Percentiles rank a stretch among this genome's conserved stretches.
Conservation (phyloP, 129 eudicot genomes). For the Helianthus tuberosus region DNA sequence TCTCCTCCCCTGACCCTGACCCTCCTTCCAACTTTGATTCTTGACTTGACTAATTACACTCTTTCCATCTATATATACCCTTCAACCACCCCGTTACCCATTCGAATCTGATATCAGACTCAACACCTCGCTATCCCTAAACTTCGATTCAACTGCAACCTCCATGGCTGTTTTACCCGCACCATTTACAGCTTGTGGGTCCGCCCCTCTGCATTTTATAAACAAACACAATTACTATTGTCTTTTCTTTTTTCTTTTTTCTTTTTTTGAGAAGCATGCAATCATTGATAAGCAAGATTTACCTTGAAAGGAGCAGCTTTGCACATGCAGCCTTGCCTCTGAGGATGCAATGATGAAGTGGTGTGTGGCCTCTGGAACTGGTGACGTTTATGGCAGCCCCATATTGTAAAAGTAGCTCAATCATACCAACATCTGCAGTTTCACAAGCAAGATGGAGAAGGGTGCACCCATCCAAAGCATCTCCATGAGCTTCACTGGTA, state of each 20-base stretch:
- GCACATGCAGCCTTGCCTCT: slow-evolving; percentile 72
- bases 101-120: slow-evolving; percentile 51
- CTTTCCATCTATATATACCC: slow-evolving; percentile 6
- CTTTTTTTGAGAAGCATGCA: not conserved
- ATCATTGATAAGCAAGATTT: not conserved
- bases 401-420: slow-evolving; percentile 89
- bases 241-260: too few relatives aligned
- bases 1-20: not conserved
- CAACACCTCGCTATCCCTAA: slow-evolving; percentile 73
- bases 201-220: slow-evolving; percentile 69
- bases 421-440: slow-evolving; percentile 82
- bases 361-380: slow-evolving; percentile 68
- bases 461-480: slow-evolving; percentile 58
- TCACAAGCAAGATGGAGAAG: slow-evolving; percentile 93
- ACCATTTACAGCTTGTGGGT: slow-evolving; percentile 58
- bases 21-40: not conserved
- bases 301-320: slow-evolving; percentile 87
- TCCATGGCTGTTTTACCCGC: slow-evolving; percentile 69
- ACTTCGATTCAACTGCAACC: slow-evolving; percentile 67
- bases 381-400: slow-evolving; percentile 71
- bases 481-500: slow-evolving; percentile 50
- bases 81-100: slow-evolving; percentile 33
- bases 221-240: not conserved
- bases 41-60: slow-evolving; percentile 16
- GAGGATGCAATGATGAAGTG: slow-evolving; percentile 80